A percentile compares a stretch with the other conserved stretches of the same genome.
phyloP scores from a whole-genome alignment of 306 rosid genomes.

The Malus asiatica region DNA sequence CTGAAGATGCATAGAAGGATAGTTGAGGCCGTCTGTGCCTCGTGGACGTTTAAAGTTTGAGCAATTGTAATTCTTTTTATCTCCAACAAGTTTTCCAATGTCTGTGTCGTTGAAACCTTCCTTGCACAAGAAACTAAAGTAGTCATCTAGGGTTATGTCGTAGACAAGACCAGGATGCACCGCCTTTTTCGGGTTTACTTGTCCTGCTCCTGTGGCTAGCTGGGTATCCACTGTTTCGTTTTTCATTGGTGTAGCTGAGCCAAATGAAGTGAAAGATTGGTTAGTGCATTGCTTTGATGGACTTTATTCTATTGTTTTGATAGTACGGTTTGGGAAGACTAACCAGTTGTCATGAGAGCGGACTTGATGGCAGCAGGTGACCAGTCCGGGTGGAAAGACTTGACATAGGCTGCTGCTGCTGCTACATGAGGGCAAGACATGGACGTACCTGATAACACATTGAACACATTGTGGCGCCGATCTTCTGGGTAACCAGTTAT shows the following conservation, averaged over 20 bases:
- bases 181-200: slow-evolving; percentile 50
- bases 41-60: slow-evolving; percentile 12
- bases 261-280: slow-evolving; percentile 1
- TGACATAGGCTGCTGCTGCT: slow-evolving; percentile 71
- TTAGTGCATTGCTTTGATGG: neutral
- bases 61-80: slow-evolving; percentile 31
- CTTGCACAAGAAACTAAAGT: slow-evolving; percentile 54
- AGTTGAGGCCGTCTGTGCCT: slow-evolving; percentile 77
- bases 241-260: slow-evolving; percentile 55
- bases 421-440: slow-evolving; percentile 85
- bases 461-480: slow-evolving; percentile 32
- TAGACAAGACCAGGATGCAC: slow-evolving; percentile 61
- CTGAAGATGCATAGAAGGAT: slow-evolving; percentile 60
- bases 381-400: slow-evolving; percentile 83
- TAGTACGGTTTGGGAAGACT: slow-evolving; percentile 1
- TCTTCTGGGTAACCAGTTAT: slow-evolving; percentile 35
- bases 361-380: slow-evolving; percentile 92
- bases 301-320: neutral
- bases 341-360: slow-evolving; percentile 88
- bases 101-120: slow-evolving; percentile 35
- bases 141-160: slow-evolving; percentile 35
- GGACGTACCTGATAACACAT: slow-evolving; percentile 76
- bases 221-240: slow-evolving; percentile 18
- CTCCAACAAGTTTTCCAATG: slow-evolving; percentile 38
- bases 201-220: slow-evolving; percentile 68